Evolutionary conservation across 306 rosid genomes (phyloP).

Genomic region (Senna siamea): DNA sequence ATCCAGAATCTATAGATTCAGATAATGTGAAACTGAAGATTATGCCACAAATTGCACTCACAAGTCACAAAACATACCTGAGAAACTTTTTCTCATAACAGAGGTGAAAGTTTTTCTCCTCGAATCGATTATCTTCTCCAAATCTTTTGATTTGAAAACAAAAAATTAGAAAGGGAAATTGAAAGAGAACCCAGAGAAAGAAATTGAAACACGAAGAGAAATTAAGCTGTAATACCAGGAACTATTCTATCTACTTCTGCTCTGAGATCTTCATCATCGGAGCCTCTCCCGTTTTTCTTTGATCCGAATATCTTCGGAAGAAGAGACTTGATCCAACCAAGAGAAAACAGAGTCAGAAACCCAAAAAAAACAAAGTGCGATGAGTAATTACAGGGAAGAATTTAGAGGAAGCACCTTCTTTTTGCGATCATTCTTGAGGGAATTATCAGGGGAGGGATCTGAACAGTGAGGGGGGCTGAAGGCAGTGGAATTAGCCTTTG

Average conservation of each 20-base stretch:
- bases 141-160: constrained; percentile 32
- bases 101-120: constrained; percentile 66
- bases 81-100: constrained; percentile 53
- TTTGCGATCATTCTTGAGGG: constrained; percentile 65
- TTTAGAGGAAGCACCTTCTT: no score
- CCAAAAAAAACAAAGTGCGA: no score
- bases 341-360: neutral
- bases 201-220: neutral
- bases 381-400: no score
- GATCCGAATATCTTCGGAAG: constrained; percentile 81
- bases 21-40: no score
- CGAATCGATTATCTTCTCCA: constrained; percentile 57
- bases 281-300: constrained; percentile 53
- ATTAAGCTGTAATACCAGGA: constrained; percentile 43
- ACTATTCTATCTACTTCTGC: constrained; percentile 49
- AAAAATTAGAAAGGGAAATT: neutral
- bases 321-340: constrained; percentile 52
- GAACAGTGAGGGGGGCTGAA: constrained; percentile 5
- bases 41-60: constrained; percentile 13
- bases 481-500: constrained; percentile 41
- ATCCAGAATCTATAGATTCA: constrained; percentile 23
- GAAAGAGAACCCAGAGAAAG: neutral
- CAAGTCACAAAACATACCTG: constrained; percentile 54
- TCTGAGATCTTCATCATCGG: constrained; percentile 57
- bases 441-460: constrained; percentile 34